Conservation (phyloP, 2,329 filamentous ascomycete species). For the Paecilomyces sp. region DNA sequence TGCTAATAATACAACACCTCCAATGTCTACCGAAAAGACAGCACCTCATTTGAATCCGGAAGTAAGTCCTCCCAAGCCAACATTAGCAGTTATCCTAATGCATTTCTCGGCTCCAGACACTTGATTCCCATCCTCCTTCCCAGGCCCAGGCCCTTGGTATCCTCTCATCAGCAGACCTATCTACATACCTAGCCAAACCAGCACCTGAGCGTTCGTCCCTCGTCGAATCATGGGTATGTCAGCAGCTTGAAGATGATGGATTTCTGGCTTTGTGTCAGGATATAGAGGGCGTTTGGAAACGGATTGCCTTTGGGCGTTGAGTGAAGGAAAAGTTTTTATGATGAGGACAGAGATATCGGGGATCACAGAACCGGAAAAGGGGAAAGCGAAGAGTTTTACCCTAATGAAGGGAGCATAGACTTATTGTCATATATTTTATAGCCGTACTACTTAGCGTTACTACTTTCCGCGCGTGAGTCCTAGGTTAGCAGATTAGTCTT, state of each 20-base stretch:
- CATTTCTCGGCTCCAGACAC: background rate
- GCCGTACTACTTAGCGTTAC: background rate
- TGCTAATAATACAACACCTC: background rate
- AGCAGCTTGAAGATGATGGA: conserved; percentile 32
- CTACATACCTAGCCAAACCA: conserved; percentile 22
- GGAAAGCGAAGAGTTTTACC: background rate
- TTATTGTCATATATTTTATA: background rate
- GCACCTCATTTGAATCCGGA: background rate
- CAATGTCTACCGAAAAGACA: no score
- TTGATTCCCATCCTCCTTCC: background rate
- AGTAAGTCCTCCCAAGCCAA: background rate
- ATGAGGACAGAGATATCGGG: background rate
- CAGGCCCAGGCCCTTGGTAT: background rate
- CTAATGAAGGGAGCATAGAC: background rate
- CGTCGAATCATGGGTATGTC: conserved; percentile 35
- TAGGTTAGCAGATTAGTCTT: background rate
- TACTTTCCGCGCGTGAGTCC: background rate
- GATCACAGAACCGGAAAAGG: no score
- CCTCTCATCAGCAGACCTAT: conserved; percentile 16
- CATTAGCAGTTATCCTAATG: no score
- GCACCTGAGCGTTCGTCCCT: conserved; percentile 23
- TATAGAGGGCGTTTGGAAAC: conserved; percentile 32
- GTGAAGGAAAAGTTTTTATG: background rate
- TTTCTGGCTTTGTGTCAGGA: conserved; percentile 35
- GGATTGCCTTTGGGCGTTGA: conserved; percentile 30